Conservation (phyloP, 371 early-diverging fungal genomes). For the Haplosporangium sp. region DNA sequence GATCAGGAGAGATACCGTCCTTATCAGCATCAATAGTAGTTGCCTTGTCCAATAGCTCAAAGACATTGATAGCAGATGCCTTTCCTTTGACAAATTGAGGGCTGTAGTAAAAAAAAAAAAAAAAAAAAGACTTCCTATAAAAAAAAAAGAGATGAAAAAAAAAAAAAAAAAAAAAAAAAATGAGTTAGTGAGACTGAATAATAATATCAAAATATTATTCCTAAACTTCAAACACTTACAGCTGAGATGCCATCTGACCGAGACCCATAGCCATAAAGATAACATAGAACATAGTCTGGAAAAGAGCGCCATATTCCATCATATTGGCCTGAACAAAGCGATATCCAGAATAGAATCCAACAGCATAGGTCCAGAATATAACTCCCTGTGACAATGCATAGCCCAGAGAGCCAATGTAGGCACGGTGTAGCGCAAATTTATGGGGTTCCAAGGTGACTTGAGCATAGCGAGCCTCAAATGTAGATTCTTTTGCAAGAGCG, state of each 20-base stretch:
- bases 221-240: constrained; percentile 31
- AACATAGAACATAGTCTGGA: constrained; percentile 70
- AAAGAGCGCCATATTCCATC: constrained; percentile 20
- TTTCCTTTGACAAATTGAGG: constrained; percentile 82
- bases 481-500: constrained; percentile 81
- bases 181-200: not conserved
- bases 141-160: not conserved
- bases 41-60: constrained; percentile 66
- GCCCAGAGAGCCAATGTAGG: constrained; percentile 68
- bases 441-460: constrained; percentile 75
- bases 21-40: constrained; percentile 65
- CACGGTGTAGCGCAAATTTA: constrained; percentile 66
- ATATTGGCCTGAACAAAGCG: constrained; percentile 24
- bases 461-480: constrained; percentile 72
- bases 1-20: constrained; percentile 47
- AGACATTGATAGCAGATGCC: constrained; percentile 79
- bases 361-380: constrained; percentile 71
- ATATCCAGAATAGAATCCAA: constrained; percentile 62
- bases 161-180: constrained; percentile 8
- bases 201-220: not conserved
- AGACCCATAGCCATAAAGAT: constrained; percentile 81
- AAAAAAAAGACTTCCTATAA: too few relatives aligned
- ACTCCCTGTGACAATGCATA: constrained; percentile 78
- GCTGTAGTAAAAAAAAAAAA: constrained; percentile 6
- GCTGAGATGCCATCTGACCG: constrained; percentile 62